Evolutionary conservation across 176 grass and related monocot species (phyloP).

Genomic region (Secale cereale): DNA sequence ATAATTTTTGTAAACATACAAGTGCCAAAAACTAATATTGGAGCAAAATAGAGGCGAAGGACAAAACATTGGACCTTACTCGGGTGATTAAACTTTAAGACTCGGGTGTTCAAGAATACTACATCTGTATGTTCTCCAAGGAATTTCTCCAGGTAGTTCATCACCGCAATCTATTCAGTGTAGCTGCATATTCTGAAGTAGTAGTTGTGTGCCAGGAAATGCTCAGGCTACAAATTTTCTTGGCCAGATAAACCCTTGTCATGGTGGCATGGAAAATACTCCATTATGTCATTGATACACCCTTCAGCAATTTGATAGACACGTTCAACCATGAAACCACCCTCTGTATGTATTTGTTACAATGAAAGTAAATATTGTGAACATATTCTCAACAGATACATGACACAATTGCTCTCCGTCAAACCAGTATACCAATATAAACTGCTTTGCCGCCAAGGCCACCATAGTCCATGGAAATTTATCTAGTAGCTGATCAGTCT

Average conservation of each 20-base stretch:
- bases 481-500: slow-evolving; percentile 26
- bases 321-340: slow-evolving; percentile 94
- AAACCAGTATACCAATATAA: slow-evolving; percentile 63
- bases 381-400: neutral
- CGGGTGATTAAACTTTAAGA: slow-evolving; percentile 7
- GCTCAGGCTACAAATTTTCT: slow-evolving; percentile 56
- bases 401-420: slow-evolving; percentile 5
- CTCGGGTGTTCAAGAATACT: slow-evolving; percentile 30
- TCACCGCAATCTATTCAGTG: slow-evolving; percentile 84
- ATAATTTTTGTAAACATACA: neutral
- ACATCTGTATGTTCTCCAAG: slow-evolving; percentile 78
- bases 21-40: neutral
- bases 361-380: slow-evolving; percentile 5
- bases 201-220: slow-evolving; percentile 74
- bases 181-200: slow-evolving; percentile 97
- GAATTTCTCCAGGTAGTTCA: slow-evolving; percentile 90
- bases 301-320: slow-evolving; percentile 92
- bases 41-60: neutral
- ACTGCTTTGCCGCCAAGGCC: slow-evolving; percentile 88
- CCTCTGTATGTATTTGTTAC: slow-evolving; percentile 54
- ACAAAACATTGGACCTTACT: neutral
- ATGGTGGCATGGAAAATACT: slow-evolving; percentile 39
- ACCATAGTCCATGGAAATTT: slow-evolving; percentile 77
- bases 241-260: slow-evolving; percentile 40
- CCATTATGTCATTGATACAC: slow-evolving; percentile 66